Evolutionary conservation across 768 basidiomycete species (phyloP), one percentile per base, ranked within the genome.

Genomic region (Termitomyces sp.): DNA sequence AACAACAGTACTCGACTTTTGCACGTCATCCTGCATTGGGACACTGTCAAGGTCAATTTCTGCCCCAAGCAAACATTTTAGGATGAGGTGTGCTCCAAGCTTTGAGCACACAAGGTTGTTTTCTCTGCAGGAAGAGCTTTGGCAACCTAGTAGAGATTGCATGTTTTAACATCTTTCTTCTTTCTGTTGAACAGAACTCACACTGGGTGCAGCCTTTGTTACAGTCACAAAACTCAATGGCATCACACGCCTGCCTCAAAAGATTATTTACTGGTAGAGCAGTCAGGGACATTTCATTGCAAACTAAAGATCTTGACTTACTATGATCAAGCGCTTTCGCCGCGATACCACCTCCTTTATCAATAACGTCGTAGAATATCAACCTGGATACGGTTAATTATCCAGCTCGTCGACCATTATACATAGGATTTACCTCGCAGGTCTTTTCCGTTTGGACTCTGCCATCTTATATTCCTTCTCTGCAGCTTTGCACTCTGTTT

Each of bases 241-340:
- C 71, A 42, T 79, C 72, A 22, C 80, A 77, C 0, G 92, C 90
- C 58, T 84, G 80, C 8, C 68, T 72, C 22, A 94, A 70, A 47
- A 90, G 75, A 44, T 82, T 78, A 72, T 82, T 56, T 69, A 85
- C 92, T 78, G 51, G 2, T 24, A 6, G 45, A 39, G 15, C 24
- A 8, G 46, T 48, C 54, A 52, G 59, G 50, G 42, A 61, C 30
- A 47, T 1, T 24, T 31, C 1, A 1, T 58, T 54, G 22, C 34
- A 55, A 18, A 41, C 11, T 15, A n/a, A 36, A 11, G 12, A 36
- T 13, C 31, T 46, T 31, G 6, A 62, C 76, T 31, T 65, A 89
- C 91, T 81, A 64, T 91, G 85, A 65, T 95, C 94, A 66, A 94
- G 94, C 2, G 89, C 91, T 66, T 87, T 91, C 3, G 84, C 81